A percentile compares a stretch with the other conserved stretches of the same genome.
Evolutionary conservation across 2,329 filamentous ascomycete genomes (phyloP).

Genomic region (Fusarium nanum): DNA sequence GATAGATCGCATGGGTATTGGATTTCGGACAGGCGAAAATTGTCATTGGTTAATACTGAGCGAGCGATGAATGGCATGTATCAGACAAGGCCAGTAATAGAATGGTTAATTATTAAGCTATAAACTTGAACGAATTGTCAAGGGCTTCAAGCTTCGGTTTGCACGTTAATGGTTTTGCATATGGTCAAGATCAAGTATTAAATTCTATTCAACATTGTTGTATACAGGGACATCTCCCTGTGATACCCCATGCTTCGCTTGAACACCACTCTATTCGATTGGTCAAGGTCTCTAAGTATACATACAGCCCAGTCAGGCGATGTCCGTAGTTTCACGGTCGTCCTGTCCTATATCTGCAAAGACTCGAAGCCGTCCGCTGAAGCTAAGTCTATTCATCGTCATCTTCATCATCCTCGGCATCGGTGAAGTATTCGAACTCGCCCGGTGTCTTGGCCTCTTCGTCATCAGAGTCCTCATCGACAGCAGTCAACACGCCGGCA

Average conservation of each 20-base stretch:
- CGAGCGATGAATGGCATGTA: background rate
- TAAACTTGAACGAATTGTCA: background rate
- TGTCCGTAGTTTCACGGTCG: background rate
- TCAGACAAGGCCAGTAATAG: background rate
- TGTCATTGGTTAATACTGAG: background rate
- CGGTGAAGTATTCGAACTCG: conserved; percentile 84
- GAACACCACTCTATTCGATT: conserved; percentile 29
- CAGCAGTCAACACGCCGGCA: conserved; percentile 83
- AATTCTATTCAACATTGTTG: conserved; percentile 33
- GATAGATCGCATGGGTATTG: background rate
- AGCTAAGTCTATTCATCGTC: conserved; percentile 32
- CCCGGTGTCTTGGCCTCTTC: conserved; percentile 77
- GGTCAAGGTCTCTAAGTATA: conserved; percentile 42
- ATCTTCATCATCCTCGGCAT: conserved; percentile 60
- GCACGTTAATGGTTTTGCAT: background rate
- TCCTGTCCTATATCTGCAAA: background rate
- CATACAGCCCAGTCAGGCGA: conserved; percentile 38
- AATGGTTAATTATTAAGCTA: background rate
- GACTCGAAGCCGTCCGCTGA: background rate
- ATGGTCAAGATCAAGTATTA: background rate
- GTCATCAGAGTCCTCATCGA: conserved; percentile 85
- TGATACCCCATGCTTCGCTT: conserved; percentile 32
- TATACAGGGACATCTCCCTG: conserved; percentile 35
- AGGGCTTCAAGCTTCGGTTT: background rate
- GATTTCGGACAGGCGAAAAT: conserved; percentile 5